A percentile compares a stretch with the other conserved stretches of the same genome.
Evolutionary conservation across 192 early-diverging fungal genomes (phyloP).

Genomic region (Nowakowskiella sp.): DNA sequence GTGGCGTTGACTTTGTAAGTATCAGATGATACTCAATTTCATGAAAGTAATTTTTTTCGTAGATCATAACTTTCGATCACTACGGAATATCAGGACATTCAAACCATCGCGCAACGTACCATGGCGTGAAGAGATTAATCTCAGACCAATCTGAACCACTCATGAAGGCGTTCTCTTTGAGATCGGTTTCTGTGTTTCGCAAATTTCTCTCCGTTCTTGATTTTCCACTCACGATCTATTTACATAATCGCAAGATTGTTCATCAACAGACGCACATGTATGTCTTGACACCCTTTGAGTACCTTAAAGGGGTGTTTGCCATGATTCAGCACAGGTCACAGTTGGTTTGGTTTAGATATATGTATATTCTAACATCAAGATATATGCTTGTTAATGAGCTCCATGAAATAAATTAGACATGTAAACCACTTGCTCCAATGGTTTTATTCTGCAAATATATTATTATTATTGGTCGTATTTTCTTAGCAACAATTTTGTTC

Average conservation of each 20-base stretch:
- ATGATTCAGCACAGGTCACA: conserved; percentile 80
- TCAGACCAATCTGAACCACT: conserved; percentile 11
- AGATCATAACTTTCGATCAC: conserved; percentile 83
- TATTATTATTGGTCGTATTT: too few species aligned
- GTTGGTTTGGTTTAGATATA: conserved; percentile 86
- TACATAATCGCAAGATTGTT: background rate
- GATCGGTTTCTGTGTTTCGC: conserved; percentile 26
- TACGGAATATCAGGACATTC: conserved; percentile 82
- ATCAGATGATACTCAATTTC: background rate
- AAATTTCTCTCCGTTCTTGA: conserved; percentile 48
- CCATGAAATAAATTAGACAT: conserved; percentile 38
- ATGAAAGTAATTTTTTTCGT: background rate
- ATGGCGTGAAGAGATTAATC: conserved; percentile 56
- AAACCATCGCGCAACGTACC: conserved; percentile 77
- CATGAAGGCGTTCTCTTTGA: conserved; percentile 1
- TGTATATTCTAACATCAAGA: conserved; percentile 77
- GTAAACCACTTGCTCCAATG: too few species aligned
- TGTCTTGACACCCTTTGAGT: conserved; percentile 51
- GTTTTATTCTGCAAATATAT: too few species aligned
- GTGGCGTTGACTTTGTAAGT: background rate
- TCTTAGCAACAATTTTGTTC: too few species aligned
- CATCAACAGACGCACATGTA: conserved; percentile 38
- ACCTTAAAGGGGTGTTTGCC: conserved; percentile 49
- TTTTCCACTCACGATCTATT: conserved; percentile 9
- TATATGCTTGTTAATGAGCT: conserved; percentile 85